Conservation (phyloP, 2,329 filamentous ascomycete genomes). For the Tolypocladium amazonense region DNA sequence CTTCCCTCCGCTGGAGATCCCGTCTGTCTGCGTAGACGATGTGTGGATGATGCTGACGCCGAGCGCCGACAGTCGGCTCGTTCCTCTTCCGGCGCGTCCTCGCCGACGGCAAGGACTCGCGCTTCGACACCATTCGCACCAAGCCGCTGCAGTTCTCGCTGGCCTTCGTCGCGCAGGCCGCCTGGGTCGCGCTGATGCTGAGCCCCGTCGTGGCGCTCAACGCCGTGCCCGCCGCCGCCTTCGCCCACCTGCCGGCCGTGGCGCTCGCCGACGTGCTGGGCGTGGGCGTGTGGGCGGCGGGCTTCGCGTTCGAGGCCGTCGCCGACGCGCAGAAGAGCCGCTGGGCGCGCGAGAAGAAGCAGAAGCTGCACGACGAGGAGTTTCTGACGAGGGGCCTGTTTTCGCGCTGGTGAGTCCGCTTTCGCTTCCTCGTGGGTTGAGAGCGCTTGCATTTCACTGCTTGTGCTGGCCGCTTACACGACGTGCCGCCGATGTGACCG, state of each 20-base stretch:
- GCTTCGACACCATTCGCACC: conserved; percentile 30
- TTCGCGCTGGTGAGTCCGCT: conserved; percentile 32
- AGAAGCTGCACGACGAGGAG: conserved; percentile 56
- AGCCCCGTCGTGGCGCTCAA: conserved; percentile 56
- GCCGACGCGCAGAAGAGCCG: conserved; percentile 54
- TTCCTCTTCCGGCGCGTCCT: conserved; percentile 55
- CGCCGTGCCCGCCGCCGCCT: conserved; percentile 41
- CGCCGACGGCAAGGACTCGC: conserved; percentile 45
- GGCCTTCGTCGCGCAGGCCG: conserved; percentile 44
- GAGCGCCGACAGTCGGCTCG: conserved; percentile 40
- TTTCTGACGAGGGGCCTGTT: conserved; percentile 56
- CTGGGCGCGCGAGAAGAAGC: conserved; percentile 51
- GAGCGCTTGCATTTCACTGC: no score
- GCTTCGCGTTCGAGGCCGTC: conserved; percentile 47
- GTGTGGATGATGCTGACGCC: neutral
- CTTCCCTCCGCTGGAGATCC: neutral
- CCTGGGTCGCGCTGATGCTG: conserved; percentile 58
- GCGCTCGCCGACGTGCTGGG: conserved; percentile 45
- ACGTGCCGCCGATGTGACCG: no score
- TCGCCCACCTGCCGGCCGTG: conserved; percentile 36
- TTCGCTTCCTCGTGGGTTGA: neutral
- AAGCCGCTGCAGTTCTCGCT: conserved; percentile 22
- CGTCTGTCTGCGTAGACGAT: no score
- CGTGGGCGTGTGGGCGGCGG: conserved; percentile 44
- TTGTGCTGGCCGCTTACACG: no score